Evolutionary conservation across 176 grass and related monocot genomes (phyloP).

Genomic region (Hyparrhenia diplandra): DNA sequence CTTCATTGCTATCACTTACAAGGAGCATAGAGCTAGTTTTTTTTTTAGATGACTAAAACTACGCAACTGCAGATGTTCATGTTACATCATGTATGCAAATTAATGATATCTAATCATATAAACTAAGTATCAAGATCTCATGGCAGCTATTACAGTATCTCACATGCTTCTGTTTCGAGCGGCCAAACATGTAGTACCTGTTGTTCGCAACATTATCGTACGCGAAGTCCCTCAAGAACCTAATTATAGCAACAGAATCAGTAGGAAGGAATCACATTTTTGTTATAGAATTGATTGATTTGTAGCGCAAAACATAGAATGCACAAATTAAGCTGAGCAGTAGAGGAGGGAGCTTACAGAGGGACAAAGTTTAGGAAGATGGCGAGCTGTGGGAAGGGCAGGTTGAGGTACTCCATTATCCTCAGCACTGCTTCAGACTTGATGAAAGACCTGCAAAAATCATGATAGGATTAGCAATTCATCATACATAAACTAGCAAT

Average conservation of each 20-base stretch:
- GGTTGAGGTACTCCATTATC: conserved; percentile 89
- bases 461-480: background rate
- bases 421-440: conserved; percentile 92
- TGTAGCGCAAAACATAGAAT: background rate
- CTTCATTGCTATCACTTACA: background rate
- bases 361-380: conserved; percentile 58
- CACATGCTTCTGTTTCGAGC: conserved; percentile 69
- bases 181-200: conserved; percentile 71
- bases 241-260: conserved; percentile 1
- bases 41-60: background rate
- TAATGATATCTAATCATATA: conserved; percentile 6
- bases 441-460: conserved; percentile 57
- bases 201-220: conserved; percentile 82
- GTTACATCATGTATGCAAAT: conserved; percentile 10
- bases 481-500: background rate
- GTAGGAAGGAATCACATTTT: background rate
- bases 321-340: background rate
- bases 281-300: background rate
- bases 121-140: background rate
- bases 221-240: conserved; percentile 78
- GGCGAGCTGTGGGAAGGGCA: conserved; percentile 80
- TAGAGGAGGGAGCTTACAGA: conserved; percentile 44
- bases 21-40: background rate
- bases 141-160: conserved; percentile 45
- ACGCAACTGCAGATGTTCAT: background rate